Evolutionary conservation across 306 rosid species (phyloP).

Genomic region (Mimosa bimucronata): DNA sequence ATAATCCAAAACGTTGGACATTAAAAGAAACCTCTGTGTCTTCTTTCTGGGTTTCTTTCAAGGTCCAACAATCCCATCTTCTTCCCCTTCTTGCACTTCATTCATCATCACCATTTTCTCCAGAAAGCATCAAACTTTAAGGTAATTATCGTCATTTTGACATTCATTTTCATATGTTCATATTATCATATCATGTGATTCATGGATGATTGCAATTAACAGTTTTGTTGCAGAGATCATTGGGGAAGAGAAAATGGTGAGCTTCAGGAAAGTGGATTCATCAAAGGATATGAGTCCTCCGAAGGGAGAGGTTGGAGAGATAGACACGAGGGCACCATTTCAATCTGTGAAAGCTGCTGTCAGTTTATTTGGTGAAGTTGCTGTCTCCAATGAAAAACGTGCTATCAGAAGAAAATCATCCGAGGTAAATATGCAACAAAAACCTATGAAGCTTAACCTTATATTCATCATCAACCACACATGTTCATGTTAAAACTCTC

Average conservation of each 20-base stretch:
- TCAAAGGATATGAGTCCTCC: conserved; percentile 53
- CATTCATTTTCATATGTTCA: background rate
- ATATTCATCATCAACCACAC: background rate
- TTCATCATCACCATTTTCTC: background rate
- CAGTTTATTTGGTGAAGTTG: conserved; percentile 82
- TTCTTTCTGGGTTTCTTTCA: conserved; percentile 43
- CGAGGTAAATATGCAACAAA: conserved; percentile 50
- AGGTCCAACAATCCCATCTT: conserved; percentile 39
- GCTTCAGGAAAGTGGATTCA: conserved; percentile 30
- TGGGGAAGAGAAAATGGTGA: conserved; percentile 50
- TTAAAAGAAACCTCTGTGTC: conserved; percentile 43
- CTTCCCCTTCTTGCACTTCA: conserved; percentile 29
- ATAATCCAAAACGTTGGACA: conserved; percentile 36
- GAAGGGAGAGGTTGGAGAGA: conserved; percentile 81
- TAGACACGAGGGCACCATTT: conserved; percentile 96
- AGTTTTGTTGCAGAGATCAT: conserved; percentile 32
- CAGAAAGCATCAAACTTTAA: conserved; percentile 23
- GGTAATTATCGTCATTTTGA: background rate
- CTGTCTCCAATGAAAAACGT: conserved; percentile 51
- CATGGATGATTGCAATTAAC: conserved; percentile 16
- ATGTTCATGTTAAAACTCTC: background rate
- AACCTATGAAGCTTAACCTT: background rate
- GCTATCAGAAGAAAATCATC: conserved; percentile 55
- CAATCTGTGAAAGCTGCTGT: conserved; percentile 97
- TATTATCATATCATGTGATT: background rate